phyloP scores from a whole-genome alignment of 768 basidiomycete genomes.

The Lactarius evosmus region DNA sequence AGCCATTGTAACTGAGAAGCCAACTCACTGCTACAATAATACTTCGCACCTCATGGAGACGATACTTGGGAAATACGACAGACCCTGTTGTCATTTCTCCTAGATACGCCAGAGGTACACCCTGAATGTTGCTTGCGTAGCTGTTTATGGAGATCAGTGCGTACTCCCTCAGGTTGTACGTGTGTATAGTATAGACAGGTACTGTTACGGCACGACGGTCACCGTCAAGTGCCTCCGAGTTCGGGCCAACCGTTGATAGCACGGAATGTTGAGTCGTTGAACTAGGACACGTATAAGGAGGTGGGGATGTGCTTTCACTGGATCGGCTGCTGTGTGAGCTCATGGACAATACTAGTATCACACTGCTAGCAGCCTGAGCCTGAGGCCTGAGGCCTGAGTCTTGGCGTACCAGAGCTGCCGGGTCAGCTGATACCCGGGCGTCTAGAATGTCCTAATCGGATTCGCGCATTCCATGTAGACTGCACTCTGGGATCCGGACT shows the following conservation, averaged over 20 bases:
- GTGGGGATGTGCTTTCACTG: not conserved
- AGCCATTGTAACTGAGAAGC: no score
- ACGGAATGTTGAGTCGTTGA: not conserved
- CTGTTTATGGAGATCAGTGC: constrained; percentile 12
- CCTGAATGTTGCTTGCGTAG: not conserved
- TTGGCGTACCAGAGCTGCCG: no score
- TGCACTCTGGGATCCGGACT: not conserved
- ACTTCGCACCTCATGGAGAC: constrained; percentile 4
- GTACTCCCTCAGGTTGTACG: constrained; percentile 3
- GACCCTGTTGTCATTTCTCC: constrained; percentile 19
- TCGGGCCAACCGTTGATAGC: not conserved
- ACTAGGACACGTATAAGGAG: not conserved
- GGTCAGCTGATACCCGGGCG: no score
- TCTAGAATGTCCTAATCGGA: no score
- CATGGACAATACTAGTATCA: not conserved
- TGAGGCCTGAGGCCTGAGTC: no score
- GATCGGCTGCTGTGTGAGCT: not conserved
- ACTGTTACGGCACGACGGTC: not conserved
- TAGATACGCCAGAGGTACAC: constrained; percentile 3
- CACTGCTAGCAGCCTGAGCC: no score
- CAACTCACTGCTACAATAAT: constrained; percentile 21
- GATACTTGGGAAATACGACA: constrained; percentile 6
- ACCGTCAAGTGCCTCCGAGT: not conserved
- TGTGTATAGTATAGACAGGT: not conserved
- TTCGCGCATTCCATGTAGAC: not conserved